Evolutionary conservation across 176 grass and related monocot species (phyloP).

Genomic region (Triticum urartu): DNA sequence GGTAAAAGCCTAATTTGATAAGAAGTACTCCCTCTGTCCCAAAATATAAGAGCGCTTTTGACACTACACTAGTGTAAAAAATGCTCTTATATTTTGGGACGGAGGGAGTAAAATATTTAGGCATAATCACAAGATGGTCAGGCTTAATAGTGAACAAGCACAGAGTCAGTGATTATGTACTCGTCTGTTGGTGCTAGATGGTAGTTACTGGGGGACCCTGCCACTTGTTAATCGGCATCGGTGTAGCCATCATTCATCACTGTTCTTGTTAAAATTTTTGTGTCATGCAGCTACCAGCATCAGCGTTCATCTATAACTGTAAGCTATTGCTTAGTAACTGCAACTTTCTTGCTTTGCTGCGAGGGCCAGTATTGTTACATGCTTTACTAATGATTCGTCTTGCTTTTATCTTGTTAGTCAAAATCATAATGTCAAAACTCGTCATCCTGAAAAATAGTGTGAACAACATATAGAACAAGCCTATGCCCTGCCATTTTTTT

Average conservation of each 20-base stretch:
- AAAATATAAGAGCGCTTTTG: no score
- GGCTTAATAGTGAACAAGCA: constrained; percentile 1
- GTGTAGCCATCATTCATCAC: neutral
- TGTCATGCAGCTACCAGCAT: neutral
- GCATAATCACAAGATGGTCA: neutral
- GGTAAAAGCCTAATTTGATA: neutral
- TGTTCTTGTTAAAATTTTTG: neutral
- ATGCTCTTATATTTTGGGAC: no score
- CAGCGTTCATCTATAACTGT: neutral
- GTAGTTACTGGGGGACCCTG: neutral
- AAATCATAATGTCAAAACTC: neutral
- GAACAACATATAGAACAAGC: neutral
- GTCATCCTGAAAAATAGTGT: constrained; percentile 11
- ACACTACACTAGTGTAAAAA: no score
- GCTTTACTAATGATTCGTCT: neutral
- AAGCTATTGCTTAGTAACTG: neutral
- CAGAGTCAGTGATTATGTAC: neutral
- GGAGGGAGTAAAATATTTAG: neutral
- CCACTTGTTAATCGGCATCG: neutral
- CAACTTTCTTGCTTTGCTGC: neutral
- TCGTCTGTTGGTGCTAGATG: neutral
- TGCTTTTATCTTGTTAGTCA: neutral
- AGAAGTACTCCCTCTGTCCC: neutral
- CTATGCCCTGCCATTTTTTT: neutral
- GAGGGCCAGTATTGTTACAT: neutral